Percentiles rank a stretch among this genome's conserved stretches.
phyloP scores from a whole-genome alignment of 441 rosid genomes.

The Pelargonium myrrhifolium region DNA sequence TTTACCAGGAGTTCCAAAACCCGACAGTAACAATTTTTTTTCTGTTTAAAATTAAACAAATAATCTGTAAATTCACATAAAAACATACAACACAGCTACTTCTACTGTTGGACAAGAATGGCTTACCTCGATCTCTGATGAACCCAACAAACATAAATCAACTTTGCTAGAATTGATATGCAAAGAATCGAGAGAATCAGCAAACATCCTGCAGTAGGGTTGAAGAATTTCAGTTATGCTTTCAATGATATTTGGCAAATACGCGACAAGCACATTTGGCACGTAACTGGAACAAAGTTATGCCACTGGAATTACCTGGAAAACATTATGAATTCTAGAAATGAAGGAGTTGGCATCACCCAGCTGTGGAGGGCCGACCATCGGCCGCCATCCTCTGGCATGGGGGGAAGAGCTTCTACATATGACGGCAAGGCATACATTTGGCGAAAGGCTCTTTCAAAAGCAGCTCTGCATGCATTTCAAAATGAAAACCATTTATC shows the following conservation, averaged over 20 bases:
- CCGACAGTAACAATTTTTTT: conserved; percentile 85
- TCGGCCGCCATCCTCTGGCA: conserved; percentile 85
- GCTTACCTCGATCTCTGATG: conserved; percentile 68
- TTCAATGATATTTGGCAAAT: not conserved
- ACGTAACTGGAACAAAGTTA: not conserved
- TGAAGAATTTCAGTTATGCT: conserved; percentile 1
- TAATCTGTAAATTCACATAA: not conserved
- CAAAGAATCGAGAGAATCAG: conserved; percentile 77
- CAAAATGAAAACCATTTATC: conserved; percentile 10
- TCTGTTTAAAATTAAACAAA: conserved; percentile 37
- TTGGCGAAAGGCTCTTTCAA: conserved; percentile 66
- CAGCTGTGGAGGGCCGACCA: conserved; percentile 96
- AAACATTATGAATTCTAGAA: conserved; percentile 85
- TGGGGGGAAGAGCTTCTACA: conserved; percentile 80
- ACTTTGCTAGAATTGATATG: conserved; percentile 42
- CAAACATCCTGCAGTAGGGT: conserved; percentile 66
- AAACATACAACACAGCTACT: conserved; percentile 3
- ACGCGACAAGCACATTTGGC: not conserved
- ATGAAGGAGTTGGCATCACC: conserved; percentile 98
- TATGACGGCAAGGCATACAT: conserved; percentile 72
- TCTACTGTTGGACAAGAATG: not conserved
- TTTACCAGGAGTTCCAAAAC: conserved; percentile 72
- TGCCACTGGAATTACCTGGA: conserved; percentile 43
- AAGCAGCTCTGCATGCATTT: conserved; percentile 54
- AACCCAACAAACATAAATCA: conserved; percentile 52